Conservation (phyloP, 208 protist genomes). For the Leishmania mexicana region DNA sequence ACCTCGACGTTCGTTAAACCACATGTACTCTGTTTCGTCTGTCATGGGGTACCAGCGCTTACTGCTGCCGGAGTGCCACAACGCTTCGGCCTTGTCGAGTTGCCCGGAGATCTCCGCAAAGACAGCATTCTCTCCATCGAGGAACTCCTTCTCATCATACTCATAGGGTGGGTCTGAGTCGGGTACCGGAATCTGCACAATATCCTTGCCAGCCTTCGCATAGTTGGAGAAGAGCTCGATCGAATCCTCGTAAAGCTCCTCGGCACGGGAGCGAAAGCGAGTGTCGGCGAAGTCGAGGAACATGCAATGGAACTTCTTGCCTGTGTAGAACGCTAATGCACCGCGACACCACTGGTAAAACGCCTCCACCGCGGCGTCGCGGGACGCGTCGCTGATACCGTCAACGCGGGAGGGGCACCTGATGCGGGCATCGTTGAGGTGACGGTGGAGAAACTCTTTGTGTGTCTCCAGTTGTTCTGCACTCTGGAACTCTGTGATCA, state of each 20-base stretch:
- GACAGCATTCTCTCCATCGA: slow-evolving; percentile 86
- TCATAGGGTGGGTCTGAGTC: slow-evolving; percentile 83
- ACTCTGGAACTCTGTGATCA: slow-evolving; percentile 60
- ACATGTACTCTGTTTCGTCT: slow-evolving; percentile 92
- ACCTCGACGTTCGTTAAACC: slow-evolving; percentile 89
- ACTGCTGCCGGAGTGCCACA: slow-evolving; percentile 84
- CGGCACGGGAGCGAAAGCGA: slow-evolving; percentile 74
- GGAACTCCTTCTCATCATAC: slow-evolving; percentile 89
- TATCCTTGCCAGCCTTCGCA: slow-evolving; percentile 68
- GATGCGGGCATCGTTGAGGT: slow-evolving; percentile 69
- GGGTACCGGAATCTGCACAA: slow-evolving; percentile 88
- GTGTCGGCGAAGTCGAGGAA: slow-evolving; percentile 79
- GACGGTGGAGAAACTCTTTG: slow-evolving; percentile 67
- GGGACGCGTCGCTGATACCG: slow-evolving; percentile 60
- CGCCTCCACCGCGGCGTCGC: slow-evolving; percentile 75
- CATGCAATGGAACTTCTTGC: slow-evolving; percentile 64
- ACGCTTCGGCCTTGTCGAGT: slow-evolving; percentile 81
- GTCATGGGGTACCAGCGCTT: slow-evolving; percentile 88
- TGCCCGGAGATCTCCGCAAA: slow-evolving; percentile 77
- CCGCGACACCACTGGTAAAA: slow-evolving; percentile 90
- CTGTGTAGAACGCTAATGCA: slow-evolving; percentile 79
- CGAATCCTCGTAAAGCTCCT: slow-evolving; percentile 84
- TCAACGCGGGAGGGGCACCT: slow-evolving; percentile 67
- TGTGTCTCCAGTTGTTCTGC: slow-evolving; percentile 83
- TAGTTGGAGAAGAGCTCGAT: slow-evolving; percentile 87